A percentile compares a stretch with the other conserved stretches of the same genome.
Evolutionary conservation across 371 early-diverging fungal genomes (phyloP).

Genomic region (Mortierella sp.): DNA sequence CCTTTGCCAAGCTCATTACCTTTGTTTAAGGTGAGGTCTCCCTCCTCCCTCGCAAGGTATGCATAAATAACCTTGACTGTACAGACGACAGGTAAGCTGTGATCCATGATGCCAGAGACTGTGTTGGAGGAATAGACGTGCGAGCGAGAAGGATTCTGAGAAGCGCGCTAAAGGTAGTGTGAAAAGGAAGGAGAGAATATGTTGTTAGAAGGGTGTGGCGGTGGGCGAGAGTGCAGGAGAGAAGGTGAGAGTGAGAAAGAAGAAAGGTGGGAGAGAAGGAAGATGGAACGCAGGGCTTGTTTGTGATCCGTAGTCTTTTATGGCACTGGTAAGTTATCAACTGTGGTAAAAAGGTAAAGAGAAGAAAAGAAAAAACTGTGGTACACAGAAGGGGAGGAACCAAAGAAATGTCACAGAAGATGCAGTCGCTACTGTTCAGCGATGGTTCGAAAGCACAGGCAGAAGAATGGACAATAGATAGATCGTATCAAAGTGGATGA

Average conservation of each 20-base stretch:
- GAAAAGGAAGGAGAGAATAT: neutral
- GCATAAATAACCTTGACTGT: conserved; percentile 48
- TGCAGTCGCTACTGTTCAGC: neutral
- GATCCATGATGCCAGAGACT: conserved; percentile 10
- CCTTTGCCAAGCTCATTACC: conserved; percentile 21
- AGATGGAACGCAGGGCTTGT: neutral
- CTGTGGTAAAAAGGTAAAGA: neutral
- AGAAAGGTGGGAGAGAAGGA: neutral
- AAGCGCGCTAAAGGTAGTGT: neutral
- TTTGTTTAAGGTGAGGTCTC: conserved; percentile 47
- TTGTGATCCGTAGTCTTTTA: neutral
- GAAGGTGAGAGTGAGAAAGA: neutral
- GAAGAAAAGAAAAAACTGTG: neutral
- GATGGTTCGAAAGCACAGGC: conserved; percentile 24
- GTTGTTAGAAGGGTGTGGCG: neutral
- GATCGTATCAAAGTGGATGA: neutral
- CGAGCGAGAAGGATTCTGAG: neutral
- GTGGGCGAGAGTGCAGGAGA: neutral
- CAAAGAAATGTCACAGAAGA: neutral
- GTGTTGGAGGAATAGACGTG: neutral
- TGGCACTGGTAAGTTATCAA: neutral
- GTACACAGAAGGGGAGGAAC: neutral
- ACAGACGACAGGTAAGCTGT: conserved; percentile 36
- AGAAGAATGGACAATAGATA: neutral
- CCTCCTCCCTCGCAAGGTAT: conserved; percentile 43